Evolutionary conservation across 495 filamentous ascomycete genomes (phyloP), one percentile per base, ranked within the genome.

Genomic region (Saxophila tyrrhenica): DNA sequence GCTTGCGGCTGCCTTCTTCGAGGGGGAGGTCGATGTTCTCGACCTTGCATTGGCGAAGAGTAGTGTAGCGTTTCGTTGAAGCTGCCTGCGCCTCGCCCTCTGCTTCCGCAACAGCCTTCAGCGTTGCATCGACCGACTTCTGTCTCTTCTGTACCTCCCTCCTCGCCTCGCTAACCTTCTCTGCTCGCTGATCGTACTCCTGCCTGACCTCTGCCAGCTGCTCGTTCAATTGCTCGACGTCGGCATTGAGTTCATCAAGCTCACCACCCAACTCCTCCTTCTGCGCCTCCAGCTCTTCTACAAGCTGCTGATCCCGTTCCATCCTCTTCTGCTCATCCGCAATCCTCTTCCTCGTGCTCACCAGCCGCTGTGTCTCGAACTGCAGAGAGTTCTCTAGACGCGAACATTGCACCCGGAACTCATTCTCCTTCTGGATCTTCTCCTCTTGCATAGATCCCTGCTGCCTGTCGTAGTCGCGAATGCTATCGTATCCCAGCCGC

Each of bases 371-470:
- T 22, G 75, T 78, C 68, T 94, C 87, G 67, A 89, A 95, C 51
- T 72, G 80, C 42, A 95, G 72, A 58, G 83, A 83, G 63, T 81
- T 89, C 62, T 91, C 76, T 35, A 99, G 76, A 46, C 78, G 79
- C 56, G 82, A 83, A 69, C 83, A 91, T 65, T 97, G 92, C 15
- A 82, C 80, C 23, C 79, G 84, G 61, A 94, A 97, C 55, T 88
- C 84, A 21, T 87, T 79, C 52, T 85, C 87, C 70, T 89, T 92
- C 67, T 89, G 81, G 1, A 84, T 81, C 39, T 82, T 84, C 62
- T 97, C 89, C 67, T 94, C 85, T 62, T 97, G 89, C 47, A 91
- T 65, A 15, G 82, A 87, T 32, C 92, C 92, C 66, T 97, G 92
- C 54, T 94, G 89, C 7, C 82, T 84, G 67, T 96, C 88, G 62